Evolutionary conservation across 805 yeast species (phyloP).

Genomic region (Zygoascus bituminiphila): DNA sequence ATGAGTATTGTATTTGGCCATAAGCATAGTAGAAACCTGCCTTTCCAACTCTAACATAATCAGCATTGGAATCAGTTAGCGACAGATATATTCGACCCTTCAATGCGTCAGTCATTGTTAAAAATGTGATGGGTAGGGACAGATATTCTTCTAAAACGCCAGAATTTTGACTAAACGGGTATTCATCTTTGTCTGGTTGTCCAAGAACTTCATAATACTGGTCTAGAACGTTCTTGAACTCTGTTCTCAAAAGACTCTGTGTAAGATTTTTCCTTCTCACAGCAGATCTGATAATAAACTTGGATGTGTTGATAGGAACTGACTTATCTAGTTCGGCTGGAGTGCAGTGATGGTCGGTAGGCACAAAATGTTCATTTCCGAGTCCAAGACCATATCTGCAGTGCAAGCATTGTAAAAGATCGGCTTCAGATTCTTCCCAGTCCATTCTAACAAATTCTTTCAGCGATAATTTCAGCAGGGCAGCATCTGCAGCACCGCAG

Average conservation of each 20-base stretch:
- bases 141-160: constrained; percentile 40
- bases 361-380: constrained; percentile 49
- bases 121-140: constrained; percentile 18
- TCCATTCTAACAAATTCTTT: constrained; percentile 39
- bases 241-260: constrained; percentile 52
- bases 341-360: constrained; percentile 56
- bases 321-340: constrained; percentile 33
- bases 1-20: constrained; percentile 59
- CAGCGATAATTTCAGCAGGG: constrained; percentile 54
- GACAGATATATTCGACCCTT: constrained; percentile 18
- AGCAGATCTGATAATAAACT: constrained; percentile 48
- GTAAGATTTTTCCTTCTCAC: constrained; percentile 52
- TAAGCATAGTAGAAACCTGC: constrained; percentile 62
- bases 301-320: constrained; percentile 35
- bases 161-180: constrained; percentile 31
- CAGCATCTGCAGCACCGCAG: constrained; percentile 60
- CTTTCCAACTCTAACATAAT: constrained; percentile 31
- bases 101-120: constrained; percentile 16
- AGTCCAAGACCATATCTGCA: constrained; percentile 70
- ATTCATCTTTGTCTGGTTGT: constrained; percentile 36
- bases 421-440: constrained; percentile 46
- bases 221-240: constrained; percentile 66
- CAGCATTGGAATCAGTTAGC: constrained; percentile 19
- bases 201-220: constrained; percentile 63
- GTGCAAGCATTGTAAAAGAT: constrained; percentile 65